Percentiles rank a stretch among this genome's conserved stretches.
Evolutionary conservation across 495 filamentous ascomycete species (phyloP).

Genomic region (Lasiosphaeriaceae sp.): DNA sequence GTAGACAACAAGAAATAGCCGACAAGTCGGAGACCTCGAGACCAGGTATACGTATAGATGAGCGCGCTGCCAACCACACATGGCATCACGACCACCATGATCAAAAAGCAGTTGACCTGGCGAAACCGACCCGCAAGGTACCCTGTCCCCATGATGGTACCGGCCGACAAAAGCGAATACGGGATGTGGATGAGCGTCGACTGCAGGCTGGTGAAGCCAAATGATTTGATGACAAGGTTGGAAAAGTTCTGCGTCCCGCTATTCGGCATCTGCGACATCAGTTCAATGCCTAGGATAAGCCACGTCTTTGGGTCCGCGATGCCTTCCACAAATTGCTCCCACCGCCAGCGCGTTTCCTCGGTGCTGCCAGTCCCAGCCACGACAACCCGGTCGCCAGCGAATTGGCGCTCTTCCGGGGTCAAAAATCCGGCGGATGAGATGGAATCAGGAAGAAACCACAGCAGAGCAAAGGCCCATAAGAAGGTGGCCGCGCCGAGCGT

Average conservation of each 20-base stretch:
- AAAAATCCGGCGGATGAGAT: conserved; percentile 51
- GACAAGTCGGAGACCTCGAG: background rate
- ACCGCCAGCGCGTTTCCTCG: conserved; percentile 31
- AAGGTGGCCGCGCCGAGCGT: conserved; percentile 52
- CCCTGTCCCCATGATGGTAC: conserved; percentile 18
- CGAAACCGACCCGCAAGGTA: conserved; percentile 38
- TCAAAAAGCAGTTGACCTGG: conserved; percentile 35
- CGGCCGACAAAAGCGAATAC: background rate
- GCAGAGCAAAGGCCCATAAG: conserved; percentile 39
- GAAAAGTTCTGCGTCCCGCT: conserved; percentile 42
- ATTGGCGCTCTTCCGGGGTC: conserved; percentile 43
- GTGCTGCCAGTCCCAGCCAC: conserved; percentile 33
- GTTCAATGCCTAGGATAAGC: conserved; percentile 34
- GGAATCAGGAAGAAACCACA: conserved; percentile 49
- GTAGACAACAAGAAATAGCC: conserved; percentile 1
- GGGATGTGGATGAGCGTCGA: conserved; percentile 4
- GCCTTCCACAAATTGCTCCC: conserved; percentile 35
- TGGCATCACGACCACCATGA: conserved; percentile 22
- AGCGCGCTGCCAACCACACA: conserved; percentile 3
- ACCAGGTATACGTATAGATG: background rate
- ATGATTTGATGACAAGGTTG: conserved; percentile 37
- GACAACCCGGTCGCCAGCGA: conserved; percentile 36
- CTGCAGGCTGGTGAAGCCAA: conserved; percentile 38
- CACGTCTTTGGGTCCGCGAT: conserved; percentile 42
- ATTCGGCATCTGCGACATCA: conserved; percentile 43